A percentile compares a stretch with the other conserved stretches of the same genome.
Evolutionary conservation across 306 rosid species (phyloP).

Genomic region (Acacia confusa): DNA sequence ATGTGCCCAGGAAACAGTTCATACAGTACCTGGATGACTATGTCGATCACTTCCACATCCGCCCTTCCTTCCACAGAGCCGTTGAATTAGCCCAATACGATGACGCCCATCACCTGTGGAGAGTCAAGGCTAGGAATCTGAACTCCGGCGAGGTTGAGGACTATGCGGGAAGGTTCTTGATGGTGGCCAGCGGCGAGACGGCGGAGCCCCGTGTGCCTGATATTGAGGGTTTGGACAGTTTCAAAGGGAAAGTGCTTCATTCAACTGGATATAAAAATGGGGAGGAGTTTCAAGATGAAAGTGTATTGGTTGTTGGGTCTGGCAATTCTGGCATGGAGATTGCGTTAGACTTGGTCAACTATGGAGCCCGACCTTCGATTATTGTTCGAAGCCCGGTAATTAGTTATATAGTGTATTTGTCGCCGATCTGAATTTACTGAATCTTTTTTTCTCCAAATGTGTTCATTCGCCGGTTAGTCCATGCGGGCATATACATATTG

Average conservation of each 20-base stretch:
- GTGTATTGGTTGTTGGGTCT: slow-evolving; percentile 71
- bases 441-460: not conserved
- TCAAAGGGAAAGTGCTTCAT: slow-evolving; percentile 48
- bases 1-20: slow-evolving; percentile 50
- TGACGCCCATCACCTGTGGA: slow-evolving; percentile 35
- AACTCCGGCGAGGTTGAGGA: slow-evolving; percentile 38
- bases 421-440: too few species aligned
- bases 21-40: slow-evolving; percentile 48
- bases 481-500: too few species aligned
- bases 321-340: slow-evolving; percentile 89
- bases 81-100: slow-evolving; percentile 47
- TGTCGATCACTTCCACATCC: slow-evolving; percentile 47
- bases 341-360: slow-evolving; percentile 54
- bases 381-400: slow-evolving; percentile 70
- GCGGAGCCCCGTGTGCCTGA: slow-evolving; percentile 52
- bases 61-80: slow-evolving; percentile 38
- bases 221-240: slow-evolving; percentile 44
- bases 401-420: not conserved
- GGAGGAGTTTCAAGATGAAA: slow-evolving; percentile 34
- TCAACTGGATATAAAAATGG: slow-evolving; percentile 60
- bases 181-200: slow-evolving; percentile 70
- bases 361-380: slow-evolving; percentile 59
- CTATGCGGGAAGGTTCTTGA: slow-evolving; percentile 29
- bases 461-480: not conserved
- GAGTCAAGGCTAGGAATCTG: slow-evolving; percentile 34